Percentiles rank a stretch among this genome's conserved stretches.
Evolutionary conservation across 2,329 filamentous ascomycete species (phyloP).

Genomic region (Teratosphaeria epicoccoides): DNA sequence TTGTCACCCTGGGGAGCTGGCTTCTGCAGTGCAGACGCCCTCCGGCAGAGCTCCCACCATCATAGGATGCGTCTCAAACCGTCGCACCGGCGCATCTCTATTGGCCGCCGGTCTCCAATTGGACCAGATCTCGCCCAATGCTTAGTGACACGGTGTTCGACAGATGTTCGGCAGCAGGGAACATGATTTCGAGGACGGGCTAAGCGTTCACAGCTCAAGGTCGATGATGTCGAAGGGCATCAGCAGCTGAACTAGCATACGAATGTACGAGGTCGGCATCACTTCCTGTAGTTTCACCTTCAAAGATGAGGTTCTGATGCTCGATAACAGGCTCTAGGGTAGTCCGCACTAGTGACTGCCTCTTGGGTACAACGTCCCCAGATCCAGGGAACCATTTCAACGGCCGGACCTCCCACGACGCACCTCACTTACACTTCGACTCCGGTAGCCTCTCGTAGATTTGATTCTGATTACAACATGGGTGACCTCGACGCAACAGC

Average conservation of each 20-base stretch:
- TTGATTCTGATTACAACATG: background rate
- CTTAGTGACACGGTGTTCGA: background rate
- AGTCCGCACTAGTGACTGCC: background rate
- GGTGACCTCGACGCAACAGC: slow-evolving; percentile 1
- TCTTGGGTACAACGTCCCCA: background rate
- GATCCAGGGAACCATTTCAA: background rate
- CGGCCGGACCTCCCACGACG: background rate
- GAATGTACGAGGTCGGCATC: background rate
- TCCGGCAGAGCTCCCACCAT: background rate
- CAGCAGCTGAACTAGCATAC: background rate
- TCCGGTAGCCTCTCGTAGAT: background rate
- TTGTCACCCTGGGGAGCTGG: background rate
- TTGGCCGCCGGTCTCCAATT: background rate
- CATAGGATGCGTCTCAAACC: background rate
- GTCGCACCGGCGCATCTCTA: background rate
- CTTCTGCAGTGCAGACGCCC: background rate
- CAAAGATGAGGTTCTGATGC: background rate
- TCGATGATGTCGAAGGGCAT: background rate
- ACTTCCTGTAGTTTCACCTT: background rate
- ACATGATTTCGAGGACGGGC: background rate
- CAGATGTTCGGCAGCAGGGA: background rate
- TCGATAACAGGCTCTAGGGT: background rate
- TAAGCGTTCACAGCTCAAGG: background rate
- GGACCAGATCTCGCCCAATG: background rate
- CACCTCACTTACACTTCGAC: background rate